Evolutionary conservation across 345 rosid genomes (phyloP).

Genomic region (Syzygium grande): DNA sequence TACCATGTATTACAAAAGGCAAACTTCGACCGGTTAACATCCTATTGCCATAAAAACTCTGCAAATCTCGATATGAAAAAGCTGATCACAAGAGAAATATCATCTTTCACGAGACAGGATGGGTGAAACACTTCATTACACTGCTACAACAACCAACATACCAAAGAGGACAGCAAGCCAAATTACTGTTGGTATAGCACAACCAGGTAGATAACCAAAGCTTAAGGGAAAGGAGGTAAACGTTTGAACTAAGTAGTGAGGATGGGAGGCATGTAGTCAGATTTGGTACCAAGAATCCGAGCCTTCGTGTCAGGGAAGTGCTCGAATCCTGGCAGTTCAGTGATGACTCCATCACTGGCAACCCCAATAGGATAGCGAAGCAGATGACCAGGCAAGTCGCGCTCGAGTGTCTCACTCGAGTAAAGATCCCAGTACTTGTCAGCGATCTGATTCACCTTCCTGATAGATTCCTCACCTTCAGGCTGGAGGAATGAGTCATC

Average conservation of each 20-base stretch:
- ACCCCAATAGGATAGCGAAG: constrained; percentile 79
- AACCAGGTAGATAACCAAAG: constrained; percentile 1
- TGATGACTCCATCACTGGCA: constrained; percentile 52
- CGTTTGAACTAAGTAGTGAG: constrained; percentile 52
- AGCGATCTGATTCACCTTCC: constrained; percentile 68
- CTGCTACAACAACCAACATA: neutral
- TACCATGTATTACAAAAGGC: neutral
- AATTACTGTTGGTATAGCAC: neutral
- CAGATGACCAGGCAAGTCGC: constrained; percentile 86
- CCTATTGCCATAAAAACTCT: neutral
- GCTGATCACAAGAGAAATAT: neutral
- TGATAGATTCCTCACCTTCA: constrained; percentile 54
- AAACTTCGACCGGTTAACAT: neutral
- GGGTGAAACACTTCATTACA: neutral
- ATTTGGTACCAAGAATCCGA: constrained; percentile 68
- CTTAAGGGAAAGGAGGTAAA: neutral
- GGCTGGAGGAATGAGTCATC: constrained; percentile 71
- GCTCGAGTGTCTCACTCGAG: constrained; percentile 64
- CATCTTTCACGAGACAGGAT: neutral
- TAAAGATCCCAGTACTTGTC: constrained; percentile 91
- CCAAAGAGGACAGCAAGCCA: neutral
- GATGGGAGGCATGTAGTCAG: constrained; percentile 94
- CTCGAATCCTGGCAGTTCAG: constrained; percentile 61
- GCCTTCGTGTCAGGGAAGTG: constrained; percentile 94
- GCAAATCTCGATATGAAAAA: neutral